Base-by-base conservation (phyloP, 768 basidiomycete species). In the Aureoboletus auriporus region DNA sequence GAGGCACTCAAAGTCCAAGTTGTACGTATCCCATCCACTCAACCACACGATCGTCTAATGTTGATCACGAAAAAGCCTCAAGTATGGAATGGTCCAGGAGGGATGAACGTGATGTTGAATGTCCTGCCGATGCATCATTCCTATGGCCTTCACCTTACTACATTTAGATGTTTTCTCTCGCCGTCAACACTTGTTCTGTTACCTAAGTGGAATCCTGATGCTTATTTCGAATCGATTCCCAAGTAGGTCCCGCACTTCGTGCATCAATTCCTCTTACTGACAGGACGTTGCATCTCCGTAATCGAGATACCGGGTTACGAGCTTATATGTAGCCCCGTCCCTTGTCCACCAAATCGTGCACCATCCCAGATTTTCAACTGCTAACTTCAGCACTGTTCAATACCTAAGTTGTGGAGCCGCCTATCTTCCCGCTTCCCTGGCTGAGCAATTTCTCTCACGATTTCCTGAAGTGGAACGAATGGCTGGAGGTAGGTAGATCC, bases 41-140 rank as follows among this genome's bases (percentile, higher is more conserved):
- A 5, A 4, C 4, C 23, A 6, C 31, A 23, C 3, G 1, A 2
- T 52, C 36, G 29, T 40, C 47, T 35, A 27, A 50, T 6, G 3
- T 28, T 38, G 34, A 9, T 36, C 10, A 16, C 14, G 14, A 28
- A 42, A 46, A 37, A 79, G 77, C 70, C 72, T 12, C 69, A 68
- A 27, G 57, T 57, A 6, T 71, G 69, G 20, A 23, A 23, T 23
- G 75, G 70, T 5, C 76, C 76, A 3, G 73, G 72, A 46, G 73
- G 72, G 27, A 61, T 74, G 5, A 77, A 80, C 2, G 63, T 81
- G 5, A 52, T 55, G 1, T 72, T 89, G 38, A 81, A 72, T 0
- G 80, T 82, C 50, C 66, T 89, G 1, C 88, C 88, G 0, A 69
- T 89, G 34, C 79, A 86, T 54, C 88, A 90, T 53, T 67, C 74